Percentiles rank a stretch among this genome's conserved stretches.
Evolutionary conservation across 2,329 filamentous ascomycete species (phyloP).

Genomic region (Aspergillus sp.): DNA sequence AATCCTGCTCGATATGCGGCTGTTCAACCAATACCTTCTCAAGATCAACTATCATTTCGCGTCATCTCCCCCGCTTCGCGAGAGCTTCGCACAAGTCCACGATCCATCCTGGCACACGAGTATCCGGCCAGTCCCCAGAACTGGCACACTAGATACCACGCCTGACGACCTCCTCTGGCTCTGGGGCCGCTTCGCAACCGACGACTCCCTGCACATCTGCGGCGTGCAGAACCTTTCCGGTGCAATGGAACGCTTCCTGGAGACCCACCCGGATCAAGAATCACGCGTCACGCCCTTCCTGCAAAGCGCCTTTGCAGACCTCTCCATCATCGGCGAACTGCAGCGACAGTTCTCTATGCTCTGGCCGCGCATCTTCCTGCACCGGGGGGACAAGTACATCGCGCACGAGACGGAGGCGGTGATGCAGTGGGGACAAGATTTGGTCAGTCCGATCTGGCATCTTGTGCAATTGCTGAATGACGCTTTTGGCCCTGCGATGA

Average conservation of each 20-base stretch:
- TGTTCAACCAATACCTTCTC: neutral
- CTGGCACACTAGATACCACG: neutral
- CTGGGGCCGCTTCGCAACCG: neutral
- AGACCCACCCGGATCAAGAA: neutral
- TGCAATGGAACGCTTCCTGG: neutral
- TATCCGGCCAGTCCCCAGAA: neutral
- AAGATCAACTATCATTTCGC: neutral
- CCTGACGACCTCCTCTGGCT: neutral
- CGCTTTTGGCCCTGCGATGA: neutral
- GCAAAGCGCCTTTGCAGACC: neutral
- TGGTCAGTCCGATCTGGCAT: neutral
- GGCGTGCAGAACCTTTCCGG: neutral
- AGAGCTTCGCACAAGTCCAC: neutral
- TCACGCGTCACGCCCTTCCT: neutral
- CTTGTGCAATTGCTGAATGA: neutral
- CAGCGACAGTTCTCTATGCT: neutral
- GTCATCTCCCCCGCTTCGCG: neutral
- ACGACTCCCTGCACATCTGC: neutral
- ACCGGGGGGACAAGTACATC: neutral
- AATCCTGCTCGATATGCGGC: too few relatives aligned
- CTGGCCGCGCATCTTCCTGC: neutral
- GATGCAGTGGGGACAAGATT: neutral
- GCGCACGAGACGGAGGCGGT: neutral
- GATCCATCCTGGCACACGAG: neutral
- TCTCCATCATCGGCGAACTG: neutral